Evolutionary conservation across 805 yeast species (phyloP).

Genomic region (Metschnikowia continentalis): DNA sequence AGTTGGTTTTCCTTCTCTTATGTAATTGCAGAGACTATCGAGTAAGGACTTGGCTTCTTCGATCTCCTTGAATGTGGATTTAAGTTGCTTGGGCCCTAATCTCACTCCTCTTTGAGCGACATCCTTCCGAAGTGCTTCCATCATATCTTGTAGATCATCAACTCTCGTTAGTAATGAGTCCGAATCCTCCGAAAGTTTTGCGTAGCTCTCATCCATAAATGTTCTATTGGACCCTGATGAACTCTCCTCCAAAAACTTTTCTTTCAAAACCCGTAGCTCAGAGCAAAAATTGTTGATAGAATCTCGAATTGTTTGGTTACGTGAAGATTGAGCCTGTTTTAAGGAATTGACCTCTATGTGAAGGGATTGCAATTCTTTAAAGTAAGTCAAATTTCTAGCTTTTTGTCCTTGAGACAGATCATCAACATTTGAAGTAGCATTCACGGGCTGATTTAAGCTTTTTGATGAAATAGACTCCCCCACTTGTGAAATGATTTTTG

Average conservation of each 20-base stretch:
- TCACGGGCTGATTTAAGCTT: neutral
- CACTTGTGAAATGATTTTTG: conserved; percentile 11
- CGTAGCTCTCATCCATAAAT: conserved; percentile 75
- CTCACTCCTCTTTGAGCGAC: conserved; percentile 88
- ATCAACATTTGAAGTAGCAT: neutral
- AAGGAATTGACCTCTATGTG: conserved; percentile 57
- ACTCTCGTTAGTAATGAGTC: conserved; percentile 71
- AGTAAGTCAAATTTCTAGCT: neutral
- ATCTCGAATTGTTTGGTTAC: conserved; percentile 38
- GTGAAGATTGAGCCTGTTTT: conserved; percentile 49
- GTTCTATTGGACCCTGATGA: conserved; percentile 39
- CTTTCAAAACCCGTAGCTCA: conserved; percentile 51
- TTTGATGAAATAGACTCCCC: conserved; percentile 5
- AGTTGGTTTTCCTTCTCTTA: conserved; percentile 66
- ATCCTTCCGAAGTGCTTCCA: conserved; percentile 85
- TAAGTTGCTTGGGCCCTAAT: conserved; percentile 71
- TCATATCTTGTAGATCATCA: conserved; percentile 87
- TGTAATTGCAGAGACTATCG: conserved; percentile 52
- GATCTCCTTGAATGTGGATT: conserved; percentile 61
- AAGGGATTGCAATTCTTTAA: conserved; percentile 30
- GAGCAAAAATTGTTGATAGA: conserved; percentile 42
- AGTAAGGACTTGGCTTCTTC: conserved; percentile 52
- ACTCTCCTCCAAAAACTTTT: conserved; percentile 34
- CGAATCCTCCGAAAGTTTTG: conserved; percentile 69
- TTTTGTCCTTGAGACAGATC: conserved; percentile 10